Conservation (phyloP, 768 basidiomycete genomes). For the Naganishia friedmannii region DNA sequence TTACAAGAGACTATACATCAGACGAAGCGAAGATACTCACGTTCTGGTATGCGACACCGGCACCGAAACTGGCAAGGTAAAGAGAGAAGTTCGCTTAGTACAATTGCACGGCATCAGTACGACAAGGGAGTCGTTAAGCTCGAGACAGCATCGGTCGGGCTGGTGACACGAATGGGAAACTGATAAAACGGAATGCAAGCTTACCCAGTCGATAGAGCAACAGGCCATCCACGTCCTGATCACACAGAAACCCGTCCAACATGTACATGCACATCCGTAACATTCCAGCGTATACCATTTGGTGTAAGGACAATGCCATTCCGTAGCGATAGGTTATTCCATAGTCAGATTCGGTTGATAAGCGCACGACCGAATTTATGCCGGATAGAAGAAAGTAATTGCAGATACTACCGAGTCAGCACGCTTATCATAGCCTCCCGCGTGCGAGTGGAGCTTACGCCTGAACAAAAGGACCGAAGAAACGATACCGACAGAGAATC, state of each 20-base stretch:
- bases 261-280: background rate
- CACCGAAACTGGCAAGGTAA: slow-evolving; percentile 43
- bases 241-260: background rate
- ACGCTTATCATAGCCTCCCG: background rate
- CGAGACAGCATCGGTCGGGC: too few species aligned
- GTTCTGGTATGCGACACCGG: slow-evolving; percentile 52
- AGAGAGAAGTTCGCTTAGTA: background rate
- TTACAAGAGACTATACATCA: background rate
- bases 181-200: slow-evolving; percentile 27
- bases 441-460: slow-evolving; percentile 39
- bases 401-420: background rate
- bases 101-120: background rate
- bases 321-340: background rate
- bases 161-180: background rate
- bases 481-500: slow-evolving; percentile 54
- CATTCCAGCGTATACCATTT: background rate
- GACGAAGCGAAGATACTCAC: slow-evolving; percentile 35
- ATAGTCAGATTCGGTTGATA: background rate
- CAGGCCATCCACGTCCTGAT: slow-evolving; percentile 53
- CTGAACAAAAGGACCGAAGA: slow-evolving; percentile 52
- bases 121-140: background rate
- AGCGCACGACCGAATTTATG: background rate
- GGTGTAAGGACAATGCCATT: background rate
- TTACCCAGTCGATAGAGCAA: slow-evolving; percentile 52
- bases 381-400: background rate